Evolutionary conservation across 371 early-diverging fungal species (phyloP).

Genomic region (Zychaea mexicana): DNA sequence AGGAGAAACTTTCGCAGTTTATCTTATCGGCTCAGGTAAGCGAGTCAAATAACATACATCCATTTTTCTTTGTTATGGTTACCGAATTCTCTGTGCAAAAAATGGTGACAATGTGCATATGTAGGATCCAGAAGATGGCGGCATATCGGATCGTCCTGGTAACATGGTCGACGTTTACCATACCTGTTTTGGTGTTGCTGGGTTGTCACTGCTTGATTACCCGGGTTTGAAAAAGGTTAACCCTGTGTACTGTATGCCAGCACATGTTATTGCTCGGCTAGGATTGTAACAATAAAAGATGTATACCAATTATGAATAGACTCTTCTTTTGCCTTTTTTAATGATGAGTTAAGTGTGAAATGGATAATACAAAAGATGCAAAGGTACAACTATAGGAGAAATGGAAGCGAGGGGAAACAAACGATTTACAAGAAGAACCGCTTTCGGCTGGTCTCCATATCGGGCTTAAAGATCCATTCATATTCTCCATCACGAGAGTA

Average conservation of each 20-base stretch:
- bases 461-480: constrained; percentile 93
- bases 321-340: background rate
- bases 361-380: background rate
- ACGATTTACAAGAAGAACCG: constrained; percentile 73
- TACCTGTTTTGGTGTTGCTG: constrained; percentile 94
- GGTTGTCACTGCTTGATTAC: constrained; percentile 85
- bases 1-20: constrained; percentile 74
- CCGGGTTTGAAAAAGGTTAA: constrained; percentile 75
- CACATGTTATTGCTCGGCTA: constrained; percentile 61
- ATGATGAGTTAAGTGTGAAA: background rate
- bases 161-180: constrained; percentile 97
- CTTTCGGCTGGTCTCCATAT: constrained; percentile 85
- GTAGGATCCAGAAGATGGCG: constrained; percentile 88
- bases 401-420: background rate
- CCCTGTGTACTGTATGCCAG: constrained; percentile 94
- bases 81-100: background rate
- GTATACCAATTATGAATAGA: too few relatives aligned
- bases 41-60: background rate
- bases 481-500: constrained; percentile 93
- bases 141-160: constrained; percentile 95
- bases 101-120: background rate
- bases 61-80: background rate
- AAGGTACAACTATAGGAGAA: background rate
- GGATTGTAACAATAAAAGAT: background rate
- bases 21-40: constrained; percentile 84